Percentiles rank a stretch among this genome's conserved stretches.
These are phyloP conservation scores for Echinosophora koreensis DNA, from an alignment of 306 rosid species.

Conservation along the genomic window DNA sequence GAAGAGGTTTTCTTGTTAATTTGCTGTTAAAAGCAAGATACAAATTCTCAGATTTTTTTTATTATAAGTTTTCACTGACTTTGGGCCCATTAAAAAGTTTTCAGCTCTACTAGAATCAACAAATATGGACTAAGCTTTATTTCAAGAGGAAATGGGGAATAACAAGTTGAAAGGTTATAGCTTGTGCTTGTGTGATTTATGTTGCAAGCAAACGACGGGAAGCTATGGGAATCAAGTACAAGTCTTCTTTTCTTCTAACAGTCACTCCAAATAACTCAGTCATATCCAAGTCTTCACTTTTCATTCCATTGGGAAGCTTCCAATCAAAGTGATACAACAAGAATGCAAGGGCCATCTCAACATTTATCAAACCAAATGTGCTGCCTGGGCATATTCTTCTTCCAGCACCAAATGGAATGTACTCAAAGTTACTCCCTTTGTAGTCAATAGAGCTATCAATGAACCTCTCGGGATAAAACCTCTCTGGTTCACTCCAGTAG, in stretches of 20 bases:
- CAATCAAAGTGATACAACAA: conserved; percentile 47
- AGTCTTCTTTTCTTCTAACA: conserved; percentile 29
- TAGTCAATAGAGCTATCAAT: conserved; percentile 25
- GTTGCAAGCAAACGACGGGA: neutral
- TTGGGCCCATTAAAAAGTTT: neutral
- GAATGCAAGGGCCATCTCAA: conserved; percentile 37
- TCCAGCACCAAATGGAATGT: conserved; percentile 51
- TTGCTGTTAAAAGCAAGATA: too few relatives aligned
- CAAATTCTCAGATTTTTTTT: too few relatives aligned
- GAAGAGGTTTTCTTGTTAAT: too few relatives aligned
- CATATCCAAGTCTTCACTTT: conserved; percentile 38
- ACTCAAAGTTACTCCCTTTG: conserved; percentile 39
- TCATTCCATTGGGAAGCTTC: conserved; percentile 33
- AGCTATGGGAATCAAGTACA: conserved; percentile 16
- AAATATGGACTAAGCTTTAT: neutral
- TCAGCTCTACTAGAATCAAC: neutral
- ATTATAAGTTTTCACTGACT: neutral
- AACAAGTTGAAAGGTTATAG: neutral
- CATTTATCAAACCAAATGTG: conserved; percentile 29
- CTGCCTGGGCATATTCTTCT: conserved; percentile 49
- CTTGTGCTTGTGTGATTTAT: neutral
- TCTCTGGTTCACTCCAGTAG: conserved; percentile 31
- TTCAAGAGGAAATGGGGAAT: neutral
- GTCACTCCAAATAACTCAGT: conserved; percentile 32
- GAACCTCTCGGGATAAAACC: conserved; percentile 46